Evolutionary conservation across 106 monocot species (phyloP), one percentile per base, ranked within the genome.

Genomic region (Acanthochlamys bracteata): DNA sequence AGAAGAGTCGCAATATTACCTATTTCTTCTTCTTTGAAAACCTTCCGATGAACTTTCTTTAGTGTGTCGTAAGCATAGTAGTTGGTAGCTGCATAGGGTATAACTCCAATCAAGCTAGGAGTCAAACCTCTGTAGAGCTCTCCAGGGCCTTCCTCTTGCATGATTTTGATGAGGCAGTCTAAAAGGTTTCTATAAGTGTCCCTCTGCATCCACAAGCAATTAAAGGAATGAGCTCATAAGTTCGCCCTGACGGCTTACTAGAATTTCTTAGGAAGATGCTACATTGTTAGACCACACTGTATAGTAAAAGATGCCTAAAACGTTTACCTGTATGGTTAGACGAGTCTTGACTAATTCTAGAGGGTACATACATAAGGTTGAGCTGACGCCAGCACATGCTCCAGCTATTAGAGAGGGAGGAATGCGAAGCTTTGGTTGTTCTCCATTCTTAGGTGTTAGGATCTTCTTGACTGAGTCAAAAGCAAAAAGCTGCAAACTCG

Each of bases 41-140:
- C 71, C 53, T 82, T 96, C 65, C 75, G 71, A 65, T 96, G 88
- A 25, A 80, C 82, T 59, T 78, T 87, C 72, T 75, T 82, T 10
- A 96, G 68, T 20, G 83, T 76, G 42, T 96, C 95, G 33, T 96
- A 96, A 0, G 90, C 76, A 66, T 76, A 96, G 72, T 96, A 96
- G 24, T 96, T 96, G 20, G 85, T 75, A 0, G 95, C 90, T 7
- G 95, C 87, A 66, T 96, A 96, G 2, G 95, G 95, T 27, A 96
- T 71, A 16, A 96, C 90, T 46, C 95, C 95, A 7, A 96, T 90
- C 20, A 96, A 78, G 33, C 90, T 90, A 0, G 95, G 95, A n/a
- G 78, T 76, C 20, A 95, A 82, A 20, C 95, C 95, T 66, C 95
- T 74, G 84, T 96, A 96, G 14, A 96, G 84, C 72, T 96, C 95